Evolutionary conservation across 139 green algal genomes (phyloP).

Genomic region (Chlamydomonas applanata): DNA sequence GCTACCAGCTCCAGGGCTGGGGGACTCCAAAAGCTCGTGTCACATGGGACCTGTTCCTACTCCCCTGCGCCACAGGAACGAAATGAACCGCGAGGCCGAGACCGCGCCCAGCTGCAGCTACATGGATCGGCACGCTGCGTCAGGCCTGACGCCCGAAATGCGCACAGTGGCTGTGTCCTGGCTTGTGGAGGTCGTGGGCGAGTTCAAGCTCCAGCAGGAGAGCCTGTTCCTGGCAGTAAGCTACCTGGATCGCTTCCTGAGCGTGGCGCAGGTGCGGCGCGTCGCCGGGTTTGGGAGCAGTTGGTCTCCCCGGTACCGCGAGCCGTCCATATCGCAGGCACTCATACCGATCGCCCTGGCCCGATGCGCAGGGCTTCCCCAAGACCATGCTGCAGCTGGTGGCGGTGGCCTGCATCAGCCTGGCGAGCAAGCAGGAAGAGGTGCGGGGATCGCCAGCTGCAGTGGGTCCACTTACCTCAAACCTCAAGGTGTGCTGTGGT

Average conservation of each 20-base stretch:
- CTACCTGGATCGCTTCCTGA: conserved; percentile 61
- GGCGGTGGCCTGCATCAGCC: conserved; percentile 46
- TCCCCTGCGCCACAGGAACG: too few relatives aligned
- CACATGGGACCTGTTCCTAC: too few relatives aligned
- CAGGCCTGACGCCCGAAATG: conserved; percentile 25
- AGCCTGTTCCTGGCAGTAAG: conserved; percentile 49
- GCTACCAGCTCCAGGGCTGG: too few relatives aligned
- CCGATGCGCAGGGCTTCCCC: conserved; percentile 32
- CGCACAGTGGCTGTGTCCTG: conserved; percentile 42
- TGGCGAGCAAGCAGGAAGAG: conserved; percentile 66
- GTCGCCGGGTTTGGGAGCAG: background rate
- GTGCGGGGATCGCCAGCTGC: conserved; percentile 15
- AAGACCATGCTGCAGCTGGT: conserved; percentile 54
- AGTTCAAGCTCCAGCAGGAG: conserved; percentile 60
- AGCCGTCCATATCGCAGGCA: too few relatives aligned
- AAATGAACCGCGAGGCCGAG: too few relatives aligned
- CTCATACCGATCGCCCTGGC: background rate
- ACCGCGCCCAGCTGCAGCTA: too few relatives aligned
- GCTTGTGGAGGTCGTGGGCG: conserved; percentile 55
- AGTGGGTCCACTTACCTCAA: background rate
- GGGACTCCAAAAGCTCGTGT: too few relatives aligned
- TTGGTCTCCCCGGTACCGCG: too few relatives aligned
- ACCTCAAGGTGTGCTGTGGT: background rate
- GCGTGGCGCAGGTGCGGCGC: background rate
- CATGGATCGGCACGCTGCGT: too few relatives aligned